Percentiles rank a stretch among this genome's conserved stretches.
Evolutionary conservation across 2,329 filamentous ascomycete species (phyloP).

Genomic region (Verticillium zaregamsianum): DNA sequence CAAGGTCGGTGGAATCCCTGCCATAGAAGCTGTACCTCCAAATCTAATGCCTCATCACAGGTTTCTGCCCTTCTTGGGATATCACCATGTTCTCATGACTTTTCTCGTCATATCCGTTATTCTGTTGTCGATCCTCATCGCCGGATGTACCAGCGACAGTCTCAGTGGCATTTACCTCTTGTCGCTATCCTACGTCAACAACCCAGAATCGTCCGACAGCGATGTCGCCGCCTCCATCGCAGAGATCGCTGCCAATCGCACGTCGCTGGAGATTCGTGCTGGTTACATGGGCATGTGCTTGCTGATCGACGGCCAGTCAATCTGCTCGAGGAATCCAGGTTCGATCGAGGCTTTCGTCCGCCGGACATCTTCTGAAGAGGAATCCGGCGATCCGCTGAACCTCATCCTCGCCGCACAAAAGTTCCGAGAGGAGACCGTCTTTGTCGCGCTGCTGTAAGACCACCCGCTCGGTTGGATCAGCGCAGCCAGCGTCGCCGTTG

Average conservation of each 20-base stretch:
- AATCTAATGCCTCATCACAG: constrained; percentile 17
- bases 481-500: not conserved
- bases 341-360: constrained; percentile 83
- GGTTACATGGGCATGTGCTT: constrained; percentile 98
- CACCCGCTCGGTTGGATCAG: constrained; percentile 9
- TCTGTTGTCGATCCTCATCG: constrained; percentile 72
- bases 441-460: constrained; percentile 87
- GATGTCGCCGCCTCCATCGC: constrained; percentile 79
- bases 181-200: constrained; percentile 92
- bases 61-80: constrained; percentile 65
- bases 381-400: constrained; percentile 72
- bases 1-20: not conserved
- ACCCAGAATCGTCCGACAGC: constrained; percentile 76
- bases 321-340: constrained; percentile 97
- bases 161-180: constrained; percentile 82
- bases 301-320: constrained; percentile 83
- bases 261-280: constrained; percentile 82
- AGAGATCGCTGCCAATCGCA: constrained; percentile 76
- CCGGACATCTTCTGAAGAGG: constrained; percentile 39
- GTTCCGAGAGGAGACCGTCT: constrained; percentile 98
- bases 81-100: constrained; percentile 93
- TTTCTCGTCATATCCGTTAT: constrained; percentile 92
- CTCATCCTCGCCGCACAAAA: constrained; percentile 94
- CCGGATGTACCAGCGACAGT: not conserved
- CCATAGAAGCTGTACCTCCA: too few species aligned